Evolutionary conservation across 176 grass and related monocot genomes (phyloP).

Genomic region (Poa pratensis): DNA sequence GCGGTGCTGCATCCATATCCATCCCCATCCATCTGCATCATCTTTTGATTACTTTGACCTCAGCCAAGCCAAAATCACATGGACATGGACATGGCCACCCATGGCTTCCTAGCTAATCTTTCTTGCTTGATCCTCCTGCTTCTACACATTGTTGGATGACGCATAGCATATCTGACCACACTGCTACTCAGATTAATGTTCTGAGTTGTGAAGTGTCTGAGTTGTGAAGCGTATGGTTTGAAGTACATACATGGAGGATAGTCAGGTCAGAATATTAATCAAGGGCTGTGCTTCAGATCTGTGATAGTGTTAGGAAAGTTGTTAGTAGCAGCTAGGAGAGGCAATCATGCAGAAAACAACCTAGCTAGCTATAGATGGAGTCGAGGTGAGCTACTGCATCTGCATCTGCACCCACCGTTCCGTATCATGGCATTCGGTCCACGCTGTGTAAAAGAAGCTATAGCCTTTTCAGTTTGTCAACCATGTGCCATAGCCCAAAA

Average conservation of each 20-base stretch:
- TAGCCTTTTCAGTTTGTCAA: neutral
- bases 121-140: slow-evolving; percentile 11
- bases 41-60: neutral
- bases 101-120: slow-evolving; percentile 13
- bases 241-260: neutral
- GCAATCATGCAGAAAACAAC: slow-evolving; percentile 10
- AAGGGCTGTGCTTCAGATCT: neutral
- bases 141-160: slow-evolving; percentile 2
- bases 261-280: neutral
- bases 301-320: neutral
- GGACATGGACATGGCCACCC: neutral
- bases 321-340: neutral
- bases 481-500: slow-evolving; percentile 6
- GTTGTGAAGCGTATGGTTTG: neutral
- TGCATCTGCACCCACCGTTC: slow-evolving; percentile 14
- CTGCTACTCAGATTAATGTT: slow-evolving; percentile 15
- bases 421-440: slow-evolving; percentile 22
- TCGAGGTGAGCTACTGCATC: slow-evolving; percentile 9
- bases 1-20: slow-evolving; percentile 20
- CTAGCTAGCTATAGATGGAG: neutral
- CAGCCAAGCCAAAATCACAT: neutral
- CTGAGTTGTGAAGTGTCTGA: neutral
- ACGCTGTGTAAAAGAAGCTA: neutral
- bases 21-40: neutral
- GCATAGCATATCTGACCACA: neutral